phyloP scores from a whole-genome alignment of 108 stramenopile species.

The Skeletonema grethae region DNA sequence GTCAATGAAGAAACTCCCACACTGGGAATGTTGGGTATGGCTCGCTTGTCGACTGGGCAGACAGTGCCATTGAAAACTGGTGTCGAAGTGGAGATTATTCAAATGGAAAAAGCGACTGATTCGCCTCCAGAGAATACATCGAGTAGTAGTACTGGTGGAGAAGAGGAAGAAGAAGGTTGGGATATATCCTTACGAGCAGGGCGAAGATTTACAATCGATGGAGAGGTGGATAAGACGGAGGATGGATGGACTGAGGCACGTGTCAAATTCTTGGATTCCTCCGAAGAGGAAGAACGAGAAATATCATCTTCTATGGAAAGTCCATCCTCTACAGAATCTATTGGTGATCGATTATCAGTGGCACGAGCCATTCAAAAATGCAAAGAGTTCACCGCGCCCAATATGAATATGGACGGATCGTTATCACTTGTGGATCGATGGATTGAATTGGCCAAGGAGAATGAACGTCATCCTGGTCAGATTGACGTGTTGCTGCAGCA shows the following conservation, averaged over 20 bases:
- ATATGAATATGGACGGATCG: slow-evolving; percentile 48
- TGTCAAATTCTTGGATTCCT: slow-evolving; percentile 59
- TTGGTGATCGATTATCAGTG: slow-evolving; percentile 50
- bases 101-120: slow-evolving; percentile 32
- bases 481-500: slow-evolving; percentile 54
- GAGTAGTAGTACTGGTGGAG: not conserved
- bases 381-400: slow-evolving; percentile 58
- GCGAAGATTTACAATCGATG: slow-evolving; percentile 56
- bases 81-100: slow-evolving; percentile 64
- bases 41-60: slow-evolving; percentile 42
- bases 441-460: slow-evolving; percentile 66
- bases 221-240: slow-evolving; percentile 52
- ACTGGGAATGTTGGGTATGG: slow-evolving; percentile 72
- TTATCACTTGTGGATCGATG: slow-evolving; percentile 62
- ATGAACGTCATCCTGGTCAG: slow-evolving; percentile 61
- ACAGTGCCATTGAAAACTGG: slow-evolving; percentile 55
- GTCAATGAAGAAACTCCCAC: slow-evolving; percentile 53
- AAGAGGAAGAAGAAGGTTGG: slow-evolving; percentile 34
- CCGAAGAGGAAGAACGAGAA: slow-evolving; percentile 51
- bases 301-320: not conserved
- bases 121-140: not conserved
- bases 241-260: slow-evolving; percentile 68
- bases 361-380: slow-evolving; percentile 60
- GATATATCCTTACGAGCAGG: slow-evolving; percentile 53
- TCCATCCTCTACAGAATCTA: not conserved